Percentiles rank a stretch among this genome's conserved stretches.
Conservation (phyloP, 345 rosid genomes). For the Hibiscus mutabilis region DNA sequence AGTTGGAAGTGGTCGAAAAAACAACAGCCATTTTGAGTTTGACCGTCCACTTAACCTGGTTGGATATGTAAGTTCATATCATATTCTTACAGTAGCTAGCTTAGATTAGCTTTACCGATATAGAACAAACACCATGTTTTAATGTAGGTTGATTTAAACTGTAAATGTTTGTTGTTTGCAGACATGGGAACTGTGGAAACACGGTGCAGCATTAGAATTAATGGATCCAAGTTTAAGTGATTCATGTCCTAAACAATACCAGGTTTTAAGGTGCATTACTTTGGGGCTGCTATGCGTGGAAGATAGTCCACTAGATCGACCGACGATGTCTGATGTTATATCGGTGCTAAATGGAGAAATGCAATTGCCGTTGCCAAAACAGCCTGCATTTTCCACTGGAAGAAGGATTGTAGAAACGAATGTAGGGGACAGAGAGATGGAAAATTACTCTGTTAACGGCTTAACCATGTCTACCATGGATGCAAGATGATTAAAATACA, state of each 20-base stretch:
- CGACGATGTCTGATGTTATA: neutral
- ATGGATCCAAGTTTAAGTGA: neutral
- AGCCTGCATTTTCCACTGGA: neutral
- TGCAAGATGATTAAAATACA: neutral
- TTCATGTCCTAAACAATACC: neutral
- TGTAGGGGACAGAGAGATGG: neutral
- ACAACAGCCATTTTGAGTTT: neutral
- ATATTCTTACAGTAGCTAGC: neutral
- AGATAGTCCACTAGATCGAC: neutral
- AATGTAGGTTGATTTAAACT: neutral
- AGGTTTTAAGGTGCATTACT: neutral
- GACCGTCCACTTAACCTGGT: neutral
- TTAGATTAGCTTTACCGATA: too few species aligned
- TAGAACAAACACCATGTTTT: neutral
- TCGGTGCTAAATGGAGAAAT: neutral
- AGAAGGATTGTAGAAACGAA: neutral
- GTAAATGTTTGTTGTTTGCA: neutral
- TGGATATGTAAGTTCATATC: neutral
- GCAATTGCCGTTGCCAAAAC: too few species aligned
- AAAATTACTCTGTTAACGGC: neutral
- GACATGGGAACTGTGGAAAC: slow-evolving; percentile 4
- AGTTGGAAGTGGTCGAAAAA: neutral
- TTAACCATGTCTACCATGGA: neutral
- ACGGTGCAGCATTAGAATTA: neutral
- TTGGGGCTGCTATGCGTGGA: neutral